Conservation (phyloP, 495 filamentous ascomycete species). For the Neurospora sublineolata region DNA sequence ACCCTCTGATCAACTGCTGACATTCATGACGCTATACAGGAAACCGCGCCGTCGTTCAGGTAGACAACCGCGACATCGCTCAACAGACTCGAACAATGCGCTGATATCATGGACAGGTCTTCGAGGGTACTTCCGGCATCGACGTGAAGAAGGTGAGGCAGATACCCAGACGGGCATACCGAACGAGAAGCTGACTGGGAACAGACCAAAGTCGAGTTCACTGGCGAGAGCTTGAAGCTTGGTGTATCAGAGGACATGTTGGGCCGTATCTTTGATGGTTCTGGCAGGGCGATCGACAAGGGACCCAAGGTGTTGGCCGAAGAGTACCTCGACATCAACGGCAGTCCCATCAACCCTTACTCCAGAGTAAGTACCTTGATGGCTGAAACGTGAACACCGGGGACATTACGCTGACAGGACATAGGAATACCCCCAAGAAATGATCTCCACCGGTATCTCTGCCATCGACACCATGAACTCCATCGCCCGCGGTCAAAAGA, state of each 20-base stretch:
- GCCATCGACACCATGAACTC: conserved; percentile 99
- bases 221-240: conserved; percentile 90
- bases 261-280: conserved; percentile 97
- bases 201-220: conserved; percentile 93
- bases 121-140: conserved; percentile 92
- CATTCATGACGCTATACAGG: conserved; percentile 37
- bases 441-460: conserved; percentile 99
- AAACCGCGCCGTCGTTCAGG: conserved; percentile 86
- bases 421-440: conserved; percentile 96
- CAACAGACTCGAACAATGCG: neutral
- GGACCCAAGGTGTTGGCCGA: conserved; percentile 96
- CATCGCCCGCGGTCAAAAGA: conserved; percentile 98
- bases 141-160: conserved; percentile 87
- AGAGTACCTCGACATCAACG: conserved; percentile 98
- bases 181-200: conserved; percentile 5
- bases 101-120: conserved; percentile 52
- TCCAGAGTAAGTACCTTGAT: conserved; percentile 54
- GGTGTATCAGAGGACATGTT: conserved; percentile 99
- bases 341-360: conserved; percentile 97
- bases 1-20: conserved; percentile 7
- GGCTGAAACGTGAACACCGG: neutral
- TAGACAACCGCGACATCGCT: conserved; percentile 30
- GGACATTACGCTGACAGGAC: conserved; percentile 7
- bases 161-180: neutral
- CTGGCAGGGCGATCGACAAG: conserved; percentile 94